phyloP scores from a whole-genome alignment of 192 early-diverging fungal species.

The Podila clonocystis region DNA sequence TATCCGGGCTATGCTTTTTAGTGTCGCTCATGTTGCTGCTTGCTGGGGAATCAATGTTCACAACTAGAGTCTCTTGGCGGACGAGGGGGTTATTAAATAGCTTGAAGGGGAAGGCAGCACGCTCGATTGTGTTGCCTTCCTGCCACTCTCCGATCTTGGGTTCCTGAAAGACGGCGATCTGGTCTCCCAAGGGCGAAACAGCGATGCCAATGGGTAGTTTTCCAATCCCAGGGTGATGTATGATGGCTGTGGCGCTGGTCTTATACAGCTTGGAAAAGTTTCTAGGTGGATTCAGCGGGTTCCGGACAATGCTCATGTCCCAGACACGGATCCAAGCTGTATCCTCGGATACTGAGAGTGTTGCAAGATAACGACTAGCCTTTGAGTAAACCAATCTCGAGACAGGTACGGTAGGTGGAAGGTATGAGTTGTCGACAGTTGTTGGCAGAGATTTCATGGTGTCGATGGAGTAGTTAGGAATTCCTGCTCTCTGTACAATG shows the following conservation, averaged over 20 bases:
- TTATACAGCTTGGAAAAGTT: slow-evolving; percentile 15
- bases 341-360: slow-evolving; percentile 16
- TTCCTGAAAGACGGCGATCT: slow-evolving; percentile 34
- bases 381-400: slow-evolving; percentile 15
- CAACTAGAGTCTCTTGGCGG: neutral
- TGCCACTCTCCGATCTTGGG: slow-evolving; percentile 42
- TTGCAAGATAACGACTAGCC: slow-evolving; percentile 20
- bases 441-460: neutral
- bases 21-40: neutral
- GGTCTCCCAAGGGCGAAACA: slow-evolving; percentile 25
- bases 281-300: slow-evolving; percentile 15
- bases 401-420: slow-evolving; percentile 8
- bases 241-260: slow-evolving; percentile 1
- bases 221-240: slow-evolving; percentile 14
- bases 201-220: slow-evolving; percentile 30
- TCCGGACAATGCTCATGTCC: slow-evolving; percentile 30
- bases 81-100: slow-evolving; percentile 44
- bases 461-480: slow-evolving; percentile 30
- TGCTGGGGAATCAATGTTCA: slow-evolving; percentile 16
- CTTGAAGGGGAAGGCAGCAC: slow-evolving; percentile 26
- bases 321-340: slow-evolving; percentile 20
- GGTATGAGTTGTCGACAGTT: neutral
- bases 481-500: slow-evolving; percentile 12
- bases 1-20: neutral
- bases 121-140: slow-evolving; percentile 12